These are phyloP conservation scores for Pulveroboletus sp. DNA, from an alignment of 768 basidiomycete species.

Conservation along the genomic window DNA sequence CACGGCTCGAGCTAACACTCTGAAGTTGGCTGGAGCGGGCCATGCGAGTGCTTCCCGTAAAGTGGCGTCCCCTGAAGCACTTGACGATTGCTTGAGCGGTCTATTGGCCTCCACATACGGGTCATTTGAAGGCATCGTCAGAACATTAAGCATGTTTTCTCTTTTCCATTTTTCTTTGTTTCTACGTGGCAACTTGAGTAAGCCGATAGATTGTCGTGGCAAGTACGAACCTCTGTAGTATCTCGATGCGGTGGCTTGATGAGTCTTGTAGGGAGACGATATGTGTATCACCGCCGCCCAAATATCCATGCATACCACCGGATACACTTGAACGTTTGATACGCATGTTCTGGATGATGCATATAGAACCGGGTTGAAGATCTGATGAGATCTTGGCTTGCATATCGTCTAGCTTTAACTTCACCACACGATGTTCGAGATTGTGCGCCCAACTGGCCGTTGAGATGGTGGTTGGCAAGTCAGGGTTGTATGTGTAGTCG, in stretches of 20 bases:
- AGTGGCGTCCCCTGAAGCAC: constrained; percentile 14
- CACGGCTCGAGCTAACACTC: constrained; percentile 46
- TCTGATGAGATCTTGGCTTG: constrained; percentile 41
- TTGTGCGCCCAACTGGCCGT: constrained; percentile 38
- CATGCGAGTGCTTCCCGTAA: constrained; percentile 38
- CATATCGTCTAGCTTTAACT: constrained; percentile 47
- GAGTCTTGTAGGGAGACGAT: constrained; percentile 17
- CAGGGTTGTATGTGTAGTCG: constrained; percentile 57
- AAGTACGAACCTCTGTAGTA: constrained; percentile 19
- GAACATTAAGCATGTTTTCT: constrained; percentile 16
- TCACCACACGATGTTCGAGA: constrained; percentile 51
- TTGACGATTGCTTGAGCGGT: background rate
- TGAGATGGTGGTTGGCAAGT: constrained; percentile 33
- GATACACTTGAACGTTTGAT: constrained; percentile 29
- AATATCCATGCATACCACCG: constrained; percentile 19
- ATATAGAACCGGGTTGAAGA: constrained; percentile 41
- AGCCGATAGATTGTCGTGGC: background rate
- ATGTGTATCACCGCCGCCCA: constrained; percentile 30
- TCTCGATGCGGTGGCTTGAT: constrained; percentile 15
- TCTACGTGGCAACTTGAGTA: constrained; percentile 18
- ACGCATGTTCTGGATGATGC: constrained; percentile 50
- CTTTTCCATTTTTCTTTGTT: constrained; percentile 33
- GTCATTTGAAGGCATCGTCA: background rate
- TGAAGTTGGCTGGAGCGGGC: constrained; percentile 37
- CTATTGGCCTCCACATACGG: constrained; percentile 4